Evolutionary conservation across 2,329 filamentous ascomycete species (phyloP).

Genomic region (Eutypella sp.): DNA sequence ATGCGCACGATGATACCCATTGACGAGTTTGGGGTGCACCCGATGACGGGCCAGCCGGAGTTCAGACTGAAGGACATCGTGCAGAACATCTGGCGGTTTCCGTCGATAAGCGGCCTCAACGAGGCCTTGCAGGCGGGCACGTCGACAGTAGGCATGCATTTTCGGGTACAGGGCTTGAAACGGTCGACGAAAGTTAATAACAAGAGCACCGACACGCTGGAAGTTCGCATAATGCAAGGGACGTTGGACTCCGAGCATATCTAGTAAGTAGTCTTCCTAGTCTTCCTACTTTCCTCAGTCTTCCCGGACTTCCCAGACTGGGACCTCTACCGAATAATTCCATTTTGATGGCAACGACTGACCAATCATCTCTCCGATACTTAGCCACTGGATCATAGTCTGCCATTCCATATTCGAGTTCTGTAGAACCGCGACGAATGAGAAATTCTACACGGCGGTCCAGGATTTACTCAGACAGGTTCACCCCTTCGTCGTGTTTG

Average conservation of each 20-base stretch:
- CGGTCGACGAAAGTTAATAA: accelerated
- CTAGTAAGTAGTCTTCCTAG: slow-evolving; percentile 1
- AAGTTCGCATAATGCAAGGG: slow-evolving; percentile 18
- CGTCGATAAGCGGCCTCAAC: slow-evolving; percentile 2
- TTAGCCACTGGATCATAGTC: slow-evolving; percentile 15
- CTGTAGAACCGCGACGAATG: slow-evolving; percentile 34
- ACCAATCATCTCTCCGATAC: no score
- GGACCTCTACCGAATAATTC: neutral
- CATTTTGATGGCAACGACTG: neutral
- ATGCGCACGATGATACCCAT: neutral
- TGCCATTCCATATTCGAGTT: slow-evolving; percentile 11
- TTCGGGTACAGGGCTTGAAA: neutral
- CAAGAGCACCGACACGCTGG: slow-evolving; percentile 13
- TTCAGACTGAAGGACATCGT: neutral
- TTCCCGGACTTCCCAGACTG: neutral
- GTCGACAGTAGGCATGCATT: neutral
- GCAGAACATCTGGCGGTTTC: slow-evolving; percentile 11
- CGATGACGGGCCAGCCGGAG: neutral
- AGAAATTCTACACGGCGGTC: neutral
- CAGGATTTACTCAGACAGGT: neutral
- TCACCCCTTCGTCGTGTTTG: neutral
- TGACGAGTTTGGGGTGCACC: neutral
- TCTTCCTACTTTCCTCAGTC: neutral
- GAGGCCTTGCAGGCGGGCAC: neutral
- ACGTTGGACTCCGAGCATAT: slow-evolving; percentile 18